Percentiles rank a stretch among this genome's conserved stretches.
These are phyloP conservation scores for Fagopyrum esculentum DNA, from an alignment of 148 eudicot genomes.

Conservation along the genomic window DNA sequence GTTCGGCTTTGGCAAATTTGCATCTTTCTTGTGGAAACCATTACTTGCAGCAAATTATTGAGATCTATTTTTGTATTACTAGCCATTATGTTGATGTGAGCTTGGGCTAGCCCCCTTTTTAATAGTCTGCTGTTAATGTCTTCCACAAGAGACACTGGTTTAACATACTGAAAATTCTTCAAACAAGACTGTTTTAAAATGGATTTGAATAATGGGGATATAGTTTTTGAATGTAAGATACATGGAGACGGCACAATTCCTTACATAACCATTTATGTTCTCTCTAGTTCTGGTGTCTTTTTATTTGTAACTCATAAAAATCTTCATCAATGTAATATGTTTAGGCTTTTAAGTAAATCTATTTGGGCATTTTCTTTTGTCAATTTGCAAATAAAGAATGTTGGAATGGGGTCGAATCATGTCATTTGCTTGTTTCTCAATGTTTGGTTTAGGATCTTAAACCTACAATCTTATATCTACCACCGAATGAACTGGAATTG, in stretches of 20 bases:
- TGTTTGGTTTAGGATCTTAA: slow-evolving; percentile 61
- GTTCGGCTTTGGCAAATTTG: not conserved
- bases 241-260: not conserved
- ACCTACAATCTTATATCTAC: slow-evolving; percentile 71
- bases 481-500: slow-evolving; percentile 58
- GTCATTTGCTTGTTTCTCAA: slow-evolving; percentile 13
- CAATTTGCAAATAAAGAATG: not conserved
- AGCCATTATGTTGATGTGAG: not conserved
- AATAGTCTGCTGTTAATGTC: not conserved
- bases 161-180: not conserved
- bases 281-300: not conserved
- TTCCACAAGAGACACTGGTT: not conserved
- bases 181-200: not conserved
- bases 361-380: not conserved
- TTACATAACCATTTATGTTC: not conserved
- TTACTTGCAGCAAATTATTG: not conserved
- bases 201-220: not conserved
- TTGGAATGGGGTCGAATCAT: slow-evolving; percentile 1
- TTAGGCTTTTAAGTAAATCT: not conserved
- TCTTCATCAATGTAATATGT: not conserved
- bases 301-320: not conserved
- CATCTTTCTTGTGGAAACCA: not conserved
- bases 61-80: not conserved
- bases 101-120: not conserved
- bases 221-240: not conserved